Evolutionary conservation across 2,329 filamentous ascomycete species (phyloP), one percentile per base, ranked within the genome.

Genomic region (Xylariaceae sp.): DNA sequence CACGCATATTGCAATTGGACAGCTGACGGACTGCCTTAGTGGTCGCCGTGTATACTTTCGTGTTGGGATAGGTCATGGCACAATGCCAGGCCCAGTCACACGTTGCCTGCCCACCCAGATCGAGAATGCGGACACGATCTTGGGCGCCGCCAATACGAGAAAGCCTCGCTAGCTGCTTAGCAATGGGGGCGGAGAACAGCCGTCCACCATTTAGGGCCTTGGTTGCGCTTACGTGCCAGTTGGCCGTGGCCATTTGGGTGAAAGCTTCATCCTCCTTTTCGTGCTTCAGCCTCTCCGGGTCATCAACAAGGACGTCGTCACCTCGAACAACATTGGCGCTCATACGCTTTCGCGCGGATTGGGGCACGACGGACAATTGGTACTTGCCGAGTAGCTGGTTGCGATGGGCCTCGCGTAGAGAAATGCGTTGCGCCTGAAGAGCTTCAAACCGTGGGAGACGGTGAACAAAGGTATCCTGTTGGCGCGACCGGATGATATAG

Each of bases 61-160:
- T 84, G 71, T 91, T 88, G 16, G 91, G 91, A 74, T 93, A 95
- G 72, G 94, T 89, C 45, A 90, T 82, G 1, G 95, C 92, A 56
- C 92, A 90, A 71, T 95, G 88, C 95, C 95, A 99, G 19, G 91
- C 94, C 95, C 95, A 99, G 74, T 96, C 92, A 71, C 92, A 94
- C 12, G 90, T 86, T 0, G 89, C 82, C 70, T 94, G 88, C 40
- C 93, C 93, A 45, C 91, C 92, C 29, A 97, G 86, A 71, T 98
- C 94, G 23, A 98, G 83, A 55, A 97, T 88, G 29, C 89, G 81
- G 3, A 87, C 78, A 21, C 87, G 82, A 56, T 84, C 78, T 57
- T 78, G 77, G 48, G 75, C 70, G 16, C 75, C 72, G 33, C 80
- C 80, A 70, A 81, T 77, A 59, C 77, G 77, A 21, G 82, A 85